These are phyloP conservation scores for Artemisia tridentata DNA, from an alignment of 129 eudicot genomes.

Conservation along the genomic window DNA sequence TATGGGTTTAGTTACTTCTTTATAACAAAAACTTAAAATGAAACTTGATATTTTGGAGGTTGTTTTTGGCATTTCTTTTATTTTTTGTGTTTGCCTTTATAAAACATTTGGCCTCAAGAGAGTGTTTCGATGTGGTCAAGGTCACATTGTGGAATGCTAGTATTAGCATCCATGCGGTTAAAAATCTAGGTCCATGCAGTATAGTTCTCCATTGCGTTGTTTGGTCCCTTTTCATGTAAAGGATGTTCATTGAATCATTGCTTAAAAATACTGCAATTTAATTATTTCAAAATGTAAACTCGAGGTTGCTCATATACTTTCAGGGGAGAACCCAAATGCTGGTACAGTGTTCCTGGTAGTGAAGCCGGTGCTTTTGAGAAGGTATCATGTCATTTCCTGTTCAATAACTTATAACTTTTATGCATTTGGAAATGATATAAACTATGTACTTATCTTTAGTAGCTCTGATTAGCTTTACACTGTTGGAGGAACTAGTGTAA, in stretches of 20 bases:
- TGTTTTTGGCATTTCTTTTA: not conserved
- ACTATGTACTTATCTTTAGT: not conserved
- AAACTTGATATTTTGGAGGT: not conserved
- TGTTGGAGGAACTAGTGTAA: not conserved
- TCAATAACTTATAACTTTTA: no score
- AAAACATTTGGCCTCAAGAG: slow-evolving; percentile 13
- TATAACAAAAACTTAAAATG: not conserved
- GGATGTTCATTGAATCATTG: no score
- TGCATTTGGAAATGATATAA: no score
- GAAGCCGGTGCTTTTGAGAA: slow-evolving; percentile 95
- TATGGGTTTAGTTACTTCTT: not conserved
- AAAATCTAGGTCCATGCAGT: not conserved
- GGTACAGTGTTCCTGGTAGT: slow-evolving; percentile 98
- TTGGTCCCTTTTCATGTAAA: no score
- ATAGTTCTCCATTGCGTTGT: not conserved
- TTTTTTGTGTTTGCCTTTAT: not conserved
- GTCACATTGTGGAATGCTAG: slow-evolving; percentile 3
- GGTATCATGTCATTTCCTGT: slow-evolving; percentile 35
- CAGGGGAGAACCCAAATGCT: slow-evolving; percentile 99
- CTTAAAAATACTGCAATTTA: no score
- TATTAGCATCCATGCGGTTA: not conserved
- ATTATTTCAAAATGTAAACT: no score
- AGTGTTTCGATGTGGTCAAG: not conserved
- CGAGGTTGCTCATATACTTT: slow-evolving; percentile 24
- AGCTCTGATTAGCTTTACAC: not conserved